phyloP scores from a whole-genome alignment of 768 basidiomycete genomes.

The Royoungia palumana region DNA sequence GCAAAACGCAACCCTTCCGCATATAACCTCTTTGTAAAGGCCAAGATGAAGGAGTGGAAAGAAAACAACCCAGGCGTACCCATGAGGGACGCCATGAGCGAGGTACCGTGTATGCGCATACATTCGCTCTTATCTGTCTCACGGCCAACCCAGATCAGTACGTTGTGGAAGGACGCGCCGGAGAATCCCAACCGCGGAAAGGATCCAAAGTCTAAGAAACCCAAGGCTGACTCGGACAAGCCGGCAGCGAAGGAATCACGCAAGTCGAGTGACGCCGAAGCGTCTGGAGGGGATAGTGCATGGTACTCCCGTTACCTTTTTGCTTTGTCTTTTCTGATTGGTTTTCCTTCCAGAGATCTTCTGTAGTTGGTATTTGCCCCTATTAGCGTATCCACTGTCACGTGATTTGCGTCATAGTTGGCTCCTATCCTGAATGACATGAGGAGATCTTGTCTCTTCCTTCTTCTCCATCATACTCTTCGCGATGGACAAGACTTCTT shows the following conservation, averaged over 20 bases:
- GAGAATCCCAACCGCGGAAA: constrained; percentile 65
- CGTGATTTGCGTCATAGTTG: constrained; percentile 14
- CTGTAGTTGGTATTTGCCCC: background rate
- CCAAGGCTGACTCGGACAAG: constrained; percentile 35
- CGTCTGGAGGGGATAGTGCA: constrained; percentile 22
- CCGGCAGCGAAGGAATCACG: constrained; percentile 12
- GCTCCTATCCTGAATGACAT: constrained; percentile 21
- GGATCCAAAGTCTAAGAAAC: constrained; percentile 43
- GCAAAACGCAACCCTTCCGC: constrained; percentile 56
- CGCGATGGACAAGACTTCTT: constrained; percentile 62
- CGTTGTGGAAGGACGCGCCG: constrained; percentile 54
- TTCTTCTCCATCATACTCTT: background rate
- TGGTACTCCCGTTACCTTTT: constrained; percentile 3
- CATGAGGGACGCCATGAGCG: constrained; percentile 54
- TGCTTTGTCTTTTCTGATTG: background rate
- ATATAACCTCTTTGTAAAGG: constrained; percentile 57
- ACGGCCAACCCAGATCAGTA: constrained; percentile 44
- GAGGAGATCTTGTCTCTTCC: too few relatives aligned
- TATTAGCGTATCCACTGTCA: constrained; percentile 13
- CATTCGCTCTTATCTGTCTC: constrained; percentile 4
- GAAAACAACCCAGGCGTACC: constrained; percentile 45
- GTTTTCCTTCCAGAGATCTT: background rate
- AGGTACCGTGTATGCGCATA: constrained; percentile 27
- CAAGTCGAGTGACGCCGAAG: constrained; percentile 23
- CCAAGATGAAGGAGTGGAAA: constrained; percentile 56